Base-by-base conservation (phyloP, 768 basidiomycete genomes). In the Agaricus subrufescens region DNA sequence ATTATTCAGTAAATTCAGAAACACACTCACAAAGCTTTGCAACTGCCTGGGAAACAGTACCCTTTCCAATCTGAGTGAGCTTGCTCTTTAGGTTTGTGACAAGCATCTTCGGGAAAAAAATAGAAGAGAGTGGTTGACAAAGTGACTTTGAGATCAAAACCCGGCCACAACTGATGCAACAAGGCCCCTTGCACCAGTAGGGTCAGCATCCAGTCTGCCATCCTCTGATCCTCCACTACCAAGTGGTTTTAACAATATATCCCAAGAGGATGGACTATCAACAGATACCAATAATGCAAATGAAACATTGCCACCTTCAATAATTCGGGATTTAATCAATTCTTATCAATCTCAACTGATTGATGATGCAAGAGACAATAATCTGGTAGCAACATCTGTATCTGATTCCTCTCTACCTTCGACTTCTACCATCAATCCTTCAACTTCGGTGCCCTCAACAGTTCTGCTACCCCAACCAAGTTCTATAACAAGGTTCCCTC, bases 1-100 rank as follows among this genome's bases (percentile, higher is more conserved):
- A 2, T 25, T 62, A 3, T 72, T 70, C 62, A 72, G 70, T 56
- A 38, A 50, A 14, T 61, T 67, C 46, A 68, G 69, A 7, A 38
- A 57, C 15, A 60, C 63, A 29, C 61, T 66, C 15, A 70, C 66
- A 15, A 60, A 62, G 29, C 50, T 59, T 23, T 57, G 61, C 4
- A 66, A 46, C 7, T 49, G 49, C 6, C 7, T 58, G 2, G 23
- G 12, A 37, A 34, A 19, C 5, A 37, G 29, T 25, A 50, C 29
- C 29, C 31, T 57, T 19, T 23, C 40, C 15, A 9, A 15, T 14
- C 40, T 54, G 8, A 37, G 15, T 4, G 48, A 50, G 38, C 31
- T 50, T 19, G 12, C 6, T 7, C 30, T 50, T 3, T 15, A 50
- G n/a, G 25, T 38, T 8, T 19, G 12, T 14, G 31, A 38, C 3